Percentiles rank a stretch among this genome's conserved stretches.
Evolutionary conservation across 768 basidiomycete genomes (phyloP).

Genomic region (Lactarius sp.): DNA sequence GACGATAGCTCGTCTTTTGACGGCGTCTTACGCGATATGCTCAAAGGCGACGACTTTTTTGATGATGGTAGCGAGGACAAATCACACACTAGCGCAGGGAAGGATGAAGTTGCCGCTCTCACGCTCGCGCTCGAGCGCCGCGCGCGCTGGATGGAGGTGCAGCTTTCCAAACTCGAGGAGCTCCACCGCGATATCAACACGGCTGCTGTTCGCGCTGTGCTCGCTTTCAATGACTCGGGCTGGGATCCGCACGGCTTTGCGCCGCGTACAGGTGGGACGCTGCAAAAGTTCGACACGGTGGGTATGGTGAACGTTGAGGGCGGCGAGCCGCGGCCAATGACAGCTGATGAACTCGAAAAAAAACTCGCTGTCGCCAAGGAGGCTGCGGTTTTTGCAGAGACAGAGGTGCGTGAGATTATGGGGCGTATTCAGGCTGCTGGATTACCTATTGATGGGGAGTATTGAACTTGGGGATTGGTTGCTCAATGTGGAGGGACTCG

Average conservation of each 20-base stretch:
- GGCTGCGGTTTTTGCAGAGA: slow-evolving; percentile 65
- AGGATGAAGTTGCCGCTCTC: slow-evolving; percentile 81
- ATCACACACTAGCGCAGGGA: slow-evolving; percentile 50
- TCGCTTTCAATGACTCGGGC: slow-evolving; percentile 79
- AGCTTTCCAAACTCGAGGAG: slow-evolving; percentile 82
- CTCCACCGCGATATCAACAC: slow-evolving; percentile 87
- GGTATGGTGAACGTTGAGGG: slow-evolving; percentile 46
- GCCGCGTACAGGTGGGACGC: slow-evolving; percentile 64
- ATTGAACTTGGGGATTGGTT: slow-evolving; percentile 3
- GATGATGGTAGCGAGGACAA: slow-evolving; percentile 63
- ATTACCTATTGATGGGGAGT: slow-evolving; percentile 33
- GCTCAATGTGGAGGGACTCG: background rate
- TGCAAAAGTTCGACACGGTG: slow-evolving; percentile 63
- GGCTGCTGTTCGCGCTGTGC: slow-evolving; percentile 75
- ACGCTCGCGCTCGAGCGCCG: slow-evolving; percentile 81
- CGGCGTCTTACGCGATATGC: slow-evolving; percentile 80
- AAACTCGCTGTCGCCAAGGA: slow-evolving; percentile 66
- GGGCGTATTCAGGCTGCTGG: slow-evolving; percentile 53
- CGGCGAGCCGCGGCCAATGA: slow-evolving; percentile 46
- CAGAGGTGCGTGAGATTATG: slow-evolving; percentile 72
- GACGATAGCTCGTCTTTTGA: slow-evolving; percentile 88
- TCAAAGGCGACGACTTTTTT: slow-evolving; percentile 82
- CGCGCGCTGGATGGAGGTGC: slow-evolving; percentile 93
- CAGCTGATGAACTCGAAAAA: slow-evolving; percentile 67
- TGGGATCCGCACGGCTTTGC: slow-evolving; percentile 71